Base-by-base conservation (phyloP, 139 green algal genomes). In the Closterium sp. region DNA sequence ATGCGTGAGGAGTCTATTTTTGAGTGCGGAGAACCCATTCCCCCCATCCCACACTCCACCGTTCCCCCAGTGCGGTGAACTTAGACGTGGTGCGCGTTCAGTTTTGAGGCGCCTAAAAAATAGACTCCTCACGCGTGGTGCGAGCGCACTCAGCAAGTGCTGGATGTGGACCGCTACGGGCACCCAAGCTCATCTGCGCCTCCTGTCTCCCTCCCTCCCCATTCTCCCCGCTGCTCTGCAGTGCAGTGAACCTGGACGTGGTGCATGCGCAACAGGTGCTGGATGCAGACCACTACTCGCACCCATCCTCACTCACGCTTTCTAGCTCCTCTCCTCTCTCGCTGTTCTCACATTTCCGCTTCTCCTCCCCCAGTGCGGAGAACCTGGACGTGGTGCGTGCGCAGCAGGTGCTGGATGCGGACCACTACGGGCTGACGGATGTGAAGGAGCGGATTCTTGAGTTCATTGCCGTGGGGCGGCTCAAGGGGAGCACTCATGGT, bases 391-490 rank as follows among this genome's bases (percentile, higher is more conserved):
- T 99, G 32, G 83, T 88, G 0, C 92, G 96, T 33, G 97, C 97
- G n/a, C 93, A 96, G 89, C 84, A 97, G 94, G 95, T 98, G 2
- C 95, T 99, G 30, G 98, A 99, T 88, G 97, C 97, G 90, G 98
- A 99, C 90, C 98, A 99, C 94, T 98, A 98, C 94, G 97, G 97
- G 23, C 93, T 99, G 87, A 93, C 96, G 31, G 97, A 99, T 89
- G 97, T 99, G 21, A 99, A 99, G 95, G 97, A 98, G 84, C 95
- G 97, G 91, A 98, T 99, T 69, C 95, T 99, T 85, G 97, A 99
- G 95, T 99, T 99, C 95, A 99, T 99, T n/a, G 97, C 97, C 9
- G 97, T 99, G 10, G 96, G 95, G n/a, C 93, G 94, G 84, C 96
- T 99, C 33, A 69, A 86, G 2, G 89, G 89, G 19, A 81, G 30